Conservation (phyloP, 441 rosid species). For the Isatis lusitanica region DNA sequence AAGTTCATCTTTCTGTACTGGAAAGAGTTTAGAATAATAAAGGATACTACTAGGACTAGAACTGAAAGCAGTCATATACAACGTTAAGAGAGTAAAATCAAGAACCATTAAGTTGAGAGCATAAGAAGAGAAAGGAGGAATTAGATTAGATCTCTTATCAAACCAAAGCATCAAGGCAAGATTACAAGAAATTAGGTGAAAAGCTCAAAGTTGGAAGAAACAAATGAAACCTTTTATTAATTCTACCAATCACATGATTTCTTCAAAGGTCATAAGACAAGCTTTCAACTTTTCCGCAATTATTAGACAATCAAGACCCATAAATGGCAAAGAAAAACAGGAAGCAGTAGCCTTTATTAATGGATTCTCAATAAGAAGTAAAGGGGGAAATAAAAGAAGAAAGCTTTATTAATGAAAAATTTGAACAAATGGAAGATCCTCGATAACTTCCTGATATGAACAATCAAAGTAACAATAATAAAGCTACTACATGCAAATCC, state of each 20-base stretch:
- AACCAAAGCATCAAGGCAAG: slow-evolving; percentile 4
- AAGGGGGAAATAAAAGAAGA: slow-evolving; percentile 1
- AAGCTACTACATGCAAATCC: no score
- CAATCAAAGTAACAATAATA: neutral
- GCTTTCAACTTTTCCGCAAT: slow-evolving; percentile 4
- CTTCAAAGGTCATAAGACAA: slow-evolving; percentile 2
- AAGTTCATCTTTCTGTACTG: neutral
- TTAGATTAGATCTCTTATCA: neutral
- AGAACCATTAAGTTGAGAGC: neutral
- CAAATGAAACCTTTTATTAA: neutral
- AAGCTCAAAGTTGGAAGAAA: neutral
- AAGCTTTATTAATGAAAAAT: slow-evolving; percentile 7
- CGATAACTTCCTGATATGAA: slow-evolving; percentile 28
- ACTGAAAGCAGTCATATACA: neutral
- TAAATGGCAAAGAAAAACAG: slow-evolving; percentile 21
- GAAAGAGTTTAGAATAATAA: neutral
- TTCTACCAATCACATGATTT: slow-evolving; percentile 18
- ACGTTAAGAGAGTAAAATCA: neutral
- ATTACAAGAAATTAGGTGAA: neutral
- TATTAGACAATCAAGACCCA: slow-evolving; percentile 9
- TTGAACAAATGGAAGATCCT: slow-evolving; percentile 24
- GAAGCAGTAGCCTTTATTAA: neutral
- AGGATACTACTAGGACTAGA: neutral
- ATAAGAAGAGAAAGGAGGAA: neutral
- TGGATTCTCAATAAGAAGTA: slow-evolving; percentile 15